Base-by-base conservation (phyloP, 139 green algal genomes). In the Volvox africanus region DNA sequence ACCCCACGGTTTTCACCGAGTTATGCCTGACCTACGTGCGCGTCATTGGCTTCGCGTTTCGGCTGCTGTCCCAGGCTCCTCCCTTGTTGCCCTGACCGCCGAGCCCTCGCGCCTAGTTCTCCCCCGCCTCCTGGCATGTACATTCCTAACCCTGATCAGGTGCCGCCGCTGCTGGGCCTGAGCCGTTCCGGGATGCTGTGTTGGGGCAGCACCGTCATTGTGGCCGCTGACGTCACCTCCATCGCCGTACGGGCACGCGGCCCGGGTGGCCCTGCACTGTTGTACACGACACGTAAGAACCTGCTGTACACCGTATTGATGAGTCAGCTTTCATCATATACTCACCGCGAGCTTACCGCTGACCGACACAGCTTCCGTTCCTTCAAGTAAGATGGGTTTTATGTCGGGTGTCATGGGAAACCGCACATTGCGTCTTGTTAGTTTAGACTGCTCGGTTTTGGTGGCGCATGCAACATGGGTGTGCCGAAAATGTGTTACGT, bases 231-330 rank as follows among this genome's bases (percentile, higher is more conserved):
- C 30, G 96, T 97, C 20, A 97, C 94, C 0, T 97, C 95, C 17
- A 81, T 97, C 22, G 94, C 87, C 44, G 86, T 98, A 33, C 93
- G 96, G 11, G 35, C 79, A 12, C 61, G 65, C 14, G 94, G 96
- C 9, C 77, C 97, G 0, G 97, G 95, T 20, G 97, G 97, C 2
- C 91, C 96, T n/a, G 96, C 94, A 75, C 93, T 98, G 88, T 91
- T 98, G 67, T 98, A 93, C 94, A 96, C 92, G 24, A 97, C 94
- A 0, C 86, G 94, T 5, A 89, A 89, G 44, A 90, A 90, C 81
- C 44, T 75, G 68, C 44, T 69, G 62, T 91, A 88, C 50, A 85
- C 71, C 11, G 83, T 91, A 24, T 55, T 90, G 20, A 16, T 90
- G 44, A 77, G 30, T 19, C 86, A 83, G 50, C 86, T 90, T 50